Conservation (phyloP, 179 eudicot genomes). For the Gypsophila paniculata region DNA sequence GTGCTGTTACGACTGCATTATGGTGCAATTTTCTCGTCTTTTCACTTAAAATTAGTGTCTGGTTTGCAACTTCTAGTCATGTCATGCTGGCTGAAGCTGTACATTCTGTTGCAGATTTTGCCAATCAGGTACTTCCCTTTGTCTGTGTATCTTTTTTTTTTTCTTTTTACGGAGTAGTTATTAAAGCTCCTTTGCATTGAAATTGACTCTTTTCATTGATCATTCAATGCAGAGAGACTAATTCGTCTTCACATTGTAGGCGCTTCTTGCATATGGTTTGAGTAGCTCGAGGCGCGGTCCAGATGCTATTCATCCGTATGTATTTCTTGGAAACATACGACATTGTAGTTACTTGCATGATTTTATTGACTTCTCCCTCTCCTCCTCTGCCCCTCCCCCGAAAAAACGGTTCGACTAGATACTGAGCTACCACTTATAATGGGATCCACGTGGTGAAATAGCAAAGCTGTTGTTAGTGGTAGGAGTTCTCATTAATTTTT, state of each 20-base stretch:
- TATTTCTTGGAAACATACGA: constrained; percentile 5
- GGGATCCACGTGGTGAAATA: neutral
- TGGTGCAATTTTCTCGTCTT: constrained; percentile 97
- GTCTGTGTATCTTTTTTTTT: constrained; percentile 10
- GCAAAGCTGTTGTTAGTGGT: too few species aligned
- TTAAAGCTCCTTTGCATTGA: constrained; percentile 1
- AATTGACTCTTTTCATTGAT: constrained; percentile 17
- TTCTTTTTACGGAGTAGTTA: neutral
- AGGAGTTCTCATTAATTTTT: too few species aligned
- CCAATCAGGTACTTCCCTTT: constrained; percentile 65
- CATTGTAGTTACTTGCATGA: neutral
- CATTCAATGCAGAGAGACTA: constrained; percentile 35
- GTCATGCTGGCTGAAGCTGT: constrained; percentile 92
- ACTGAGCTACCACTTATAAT: neutral
- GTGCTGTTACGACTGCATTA: constrained; percentile 89
- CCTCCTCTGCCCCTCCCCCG: neutral
- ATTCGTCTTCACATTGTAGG: constrained; percentile 54
- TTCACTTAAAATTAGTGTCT: constrained; percentile 94
- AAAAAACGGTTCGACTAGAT: neutral
- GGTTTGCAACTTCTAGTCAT: constrained; percentile 88
- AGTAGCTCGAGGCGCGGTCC: constrained; percentile 97
- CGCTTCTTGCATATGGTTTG: constrained; percentile 97
- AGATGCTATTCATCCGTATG: constrained; percentile 98
- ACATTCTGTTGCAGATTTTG: constrained; percentile 92
- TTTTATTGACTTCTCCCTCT: neutral